Evolutionary conservation across 371 early-diverging fungal species (phyloP).

Genomic region (Ordospora colligata): DNA sequence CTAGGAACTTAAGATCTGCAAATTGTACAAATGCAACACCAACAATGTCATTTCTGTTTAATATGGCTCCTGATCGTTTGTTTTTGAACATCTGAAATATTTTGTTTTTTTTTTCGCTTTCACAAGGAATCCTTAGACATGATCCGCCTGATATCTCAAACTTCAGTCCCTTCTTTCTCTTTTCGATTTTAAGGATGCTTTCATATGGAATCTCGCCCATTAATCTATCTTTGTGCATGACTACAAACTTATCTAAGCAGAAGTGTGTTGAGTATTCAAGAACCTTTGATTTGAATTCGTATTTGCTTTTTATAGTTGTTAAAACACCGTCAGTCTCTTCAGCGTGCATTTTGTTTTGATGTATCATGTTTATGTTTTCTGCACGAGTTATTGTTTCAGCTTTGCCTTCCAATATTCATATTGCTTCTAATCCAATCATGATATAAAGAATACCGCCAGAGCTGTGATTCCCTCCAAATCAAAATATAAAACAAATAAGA

Average conservation of each 20-base stretch:
- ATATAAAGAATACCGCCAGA: background rate
- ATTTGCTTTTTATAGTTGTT: background rate
- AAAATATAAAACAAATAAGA: background rate
- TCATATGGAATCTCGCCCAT: conserved; percentile 4
- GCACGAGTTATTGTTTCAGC: background rate
- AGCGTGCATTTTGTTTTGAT: background rate
- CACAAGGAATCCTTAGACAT: conserved; percentile 27
- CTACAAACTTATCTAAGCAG: background rate
- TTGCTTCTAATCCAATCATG: background rate
- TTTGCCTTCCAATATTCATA: background rate
- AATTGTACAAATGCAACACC: conserved; percentile 25
- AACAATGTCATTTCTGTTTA: conserved; percentile 13
- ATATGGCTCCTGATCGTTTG: background rate
- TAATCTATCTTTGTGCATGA: background rate
- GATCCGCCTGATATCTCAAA: background rate
- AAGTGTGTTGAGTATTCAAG: conserved; percentile 9
- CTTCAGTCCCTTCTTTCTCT: conserved; percentile 21
- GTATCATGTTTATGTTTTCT: background rate
- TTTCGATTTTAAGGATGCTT: conserved; percentile 16
- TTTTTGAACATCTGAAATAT: conserved; percentile 27
- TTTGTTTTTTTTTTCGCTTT: conserved; percentile 7
- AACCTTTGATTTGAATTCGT: background rate
- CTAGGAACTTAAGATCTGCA: conserved; percentile 14
- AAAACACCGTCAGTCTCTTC: background rate
- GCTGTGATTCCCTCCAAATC: background rate